Percentiles rank a stretch among this genome's conserved stretches.
Evolutionary conservation across 2,329 filamentous ascomycete genomes (phyloP).

Genomic region (Aspergillus versicolor): DNA sequence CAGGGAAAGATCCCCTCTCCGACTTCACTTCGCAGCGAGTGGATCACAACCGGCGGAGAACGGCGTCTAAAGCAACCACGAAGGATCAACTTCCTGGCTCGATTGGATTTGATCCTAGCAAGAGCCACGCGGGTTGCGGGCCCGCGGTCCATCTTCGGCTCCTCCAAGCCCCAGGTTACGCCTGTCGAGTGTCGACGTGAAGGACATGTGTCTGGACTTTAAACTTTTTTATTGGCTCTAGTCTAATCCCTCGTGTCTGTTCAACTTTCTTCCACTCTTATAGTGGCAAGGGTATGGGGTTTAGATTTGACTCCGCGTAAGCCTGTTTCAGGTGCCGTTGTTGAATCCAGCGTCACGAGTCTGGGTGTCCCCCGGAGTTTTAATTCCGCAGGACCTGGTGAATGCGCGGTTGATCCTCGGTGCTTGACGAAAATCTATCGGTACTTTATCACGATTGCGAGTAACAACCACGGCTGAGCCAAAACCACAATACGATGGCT

Average conservation of each 20-base stretch:
- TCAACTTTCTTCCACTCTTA: background rate
- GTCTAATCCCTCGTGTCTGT: background rate
- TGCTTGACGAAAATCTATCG: conserved; percentile 4
- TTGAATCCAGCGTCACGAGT: background rate
- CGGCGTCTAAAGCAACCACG: background rate
- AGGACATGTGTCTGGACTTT: conserved; percentile 9
- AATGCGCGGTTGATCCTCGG: conserved; percentile 3
- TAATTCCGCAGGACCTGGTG: background rate
- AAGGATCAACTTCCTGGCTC: conserved; percentile 8
- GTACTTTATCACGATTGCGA: background rate
- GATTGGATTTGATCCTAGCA: conserved; percentile 11
- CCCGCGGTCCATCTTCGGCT: conserved; percentile 4
- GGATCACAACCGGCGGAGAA: background rate
- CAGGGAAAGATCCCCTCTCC: background rate
- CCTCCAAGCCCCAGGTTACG: background rate
- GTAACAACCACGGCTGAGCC: background rate
- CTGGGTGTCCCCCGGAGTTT: background rate
- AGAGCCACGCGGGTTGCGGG: conserved; percentile 10
- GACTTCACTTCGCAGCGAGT: background rate
- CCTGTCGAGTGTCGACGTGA: background rate
- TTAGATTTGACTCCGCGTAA: background rate
- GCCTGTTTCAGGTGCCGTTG: conserved; percentile 9
- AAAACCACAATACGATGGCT: background rate
- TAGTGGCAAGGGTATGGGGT: background rate
- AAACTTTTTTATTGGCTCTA: background rate